These are phyloP conservation scores for Angomonas ambiguus DNA, from an alignment of 208 protist genomes.

Conservation along the genomic window DNA sequence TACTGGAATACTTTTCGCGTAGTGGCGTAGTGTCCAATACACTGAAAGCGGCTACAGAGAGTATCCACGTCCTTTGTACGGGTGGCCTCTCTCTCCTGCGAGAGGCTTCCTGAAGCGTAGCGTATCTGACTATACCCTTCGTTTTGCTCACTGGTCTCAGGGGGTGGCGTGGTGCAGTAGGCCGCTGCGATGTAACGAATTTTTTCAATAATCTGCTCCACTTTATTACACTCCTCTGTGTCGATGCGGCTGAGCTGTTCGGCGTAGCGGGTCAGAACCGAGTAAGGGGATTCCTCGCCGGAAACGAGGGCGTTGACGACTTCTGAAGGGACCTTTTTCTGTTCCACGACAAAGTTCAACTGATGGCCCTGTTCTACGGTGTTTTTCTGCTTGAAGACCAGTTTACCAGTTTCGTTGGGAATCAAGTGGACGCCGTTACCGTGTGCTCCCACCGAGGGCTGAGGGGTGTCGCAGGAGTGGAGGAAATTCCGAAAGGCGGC, in stretches of 20 bases:
- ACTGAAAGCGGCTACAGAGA: slow-evolving; percentile 5
- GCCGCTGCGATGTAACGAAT: not conserved
- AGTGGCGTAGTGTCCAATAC: slow-evolving; percentile 25
- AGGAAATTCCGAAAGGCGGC: not conserved
- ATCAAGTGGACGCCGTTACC: slow-evolving; percentile 7
- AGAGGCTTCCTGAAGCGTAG: slow-evolving; percentile 11
- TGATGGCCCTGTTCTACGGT: slow-evolving; percentile 65
- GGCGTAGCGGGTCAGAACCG: slow-evolving; percentile 18
- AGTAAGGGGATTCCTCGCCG: slow-evolving; percentile 12
- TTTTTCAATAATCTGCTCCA: not conserved
- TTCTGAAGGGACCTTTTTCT: slow-evolving; percentile 30
- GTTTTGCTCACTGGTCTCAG: not conserved
- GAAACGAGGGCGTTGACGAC: slow-evolving; percentile 35
- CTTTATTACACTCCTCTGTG: not conserved
- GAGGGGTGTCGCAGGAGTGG: not conserved
- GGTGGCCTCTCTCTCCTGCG: not conserved
- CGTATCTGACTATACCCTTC: slow-evolving; percentile 11
- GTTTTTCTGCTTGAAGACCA: slow-evolving; percentile 63
- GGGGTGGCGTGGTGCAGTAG: not conserved
- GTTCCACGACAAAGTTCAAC: slow-evolving; percentile 46
- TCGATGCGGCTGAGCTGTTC: not conserved
- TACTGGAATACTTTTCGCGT: slow-evolving; percentile 30
- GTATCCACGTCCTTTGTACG: not conserved
- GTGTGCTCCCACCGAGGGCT: not conserved
- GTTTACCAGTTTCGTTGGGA: slow-evolving; percentile 23